Evolutionary conservation across 2,329 filamentous ascomycete genomes (phyloP), one percentile per base, ranked within the genome.

Genomic region (Didymella pinodella): DNA sequence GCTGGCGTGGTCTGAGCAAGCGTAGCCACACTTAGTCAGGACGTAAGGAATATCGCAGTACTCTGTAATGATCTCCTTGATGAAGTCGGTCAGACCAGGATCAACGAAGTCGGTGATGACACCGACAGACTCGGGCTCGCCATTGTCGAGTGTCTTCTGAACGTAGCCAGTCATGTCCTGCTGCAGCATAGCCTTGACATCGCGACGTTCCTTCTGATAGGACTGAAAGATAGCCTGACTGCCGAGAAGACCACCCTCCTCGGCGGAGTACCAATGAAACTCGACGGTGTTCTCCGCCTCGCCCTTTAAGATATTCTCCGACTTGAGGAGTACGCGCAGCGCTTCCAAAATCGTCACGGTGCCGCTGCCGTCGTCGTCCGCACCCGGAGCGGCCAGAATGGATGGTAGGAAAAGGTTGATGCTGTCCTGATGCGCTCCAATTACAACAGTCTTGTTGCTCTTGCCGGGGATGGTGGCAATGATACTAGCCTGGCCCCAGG

Each of bases 151-250:
- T 0, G 93, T 96, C 70, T 88, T 89, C 75, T 93, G 87, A 5
- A 93, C 85, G 75, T 90, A 97, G 18, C 94, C 94, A 1, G 75
- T 76, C 94, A 98, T 98, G 78, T 98, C 94, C 79, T 98, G 94
- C 81, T 98, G 94, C 54, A 98, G 86, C 95, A 98, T 98, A 32
- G 94, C 94, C 80, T 94, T 96, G 77, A 98, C 85, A 65, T 94
- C 88, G 26, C 89, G 86, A 31, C 85, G 84, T 22, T 85, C 79
- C 75, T 88, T 87, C 78, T 91, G 88, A 73, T 98, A 98, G 7
- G 86, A 81, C 49, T 86, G 84, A 82, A 97, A 98, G 76, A 98
- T 91, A 54, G 91, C 93, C 77, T 97, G 93, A 70, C 90, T 94
- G 59, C 93, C 93, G 3, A 96, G 85, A 45, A 97, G 83, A 32